Conservation (phyloP, 1,284 basidiomycete genomes). For the Austroboletus rostrupii region DNA sequence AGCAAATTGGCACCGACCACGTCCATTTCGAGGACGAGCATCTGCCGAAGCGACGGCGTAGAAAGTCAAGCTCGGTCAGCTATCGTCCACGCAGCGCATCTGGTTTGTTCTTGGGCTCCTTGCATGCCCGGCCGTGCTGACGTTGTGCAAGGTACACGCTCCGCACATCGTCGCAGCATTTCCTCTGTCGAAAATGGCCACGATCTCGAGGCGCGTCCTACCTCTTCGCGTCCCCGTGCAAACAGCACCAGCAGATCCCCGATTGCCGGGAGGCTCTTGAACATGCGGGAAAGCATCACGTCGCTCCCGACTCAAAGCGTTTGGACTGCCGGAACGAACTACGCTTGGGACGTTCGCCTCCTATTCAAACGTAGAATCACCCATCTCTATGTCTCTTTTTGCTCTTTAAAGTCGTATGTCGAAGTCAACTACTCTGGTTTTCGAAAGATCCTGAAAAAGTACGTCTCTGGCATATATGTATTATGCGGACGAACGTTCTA, state of each 20-base stretch:
- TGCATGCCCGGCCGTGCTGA: not conserved
- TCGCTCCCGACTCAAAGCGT: conserved; percentile 49
- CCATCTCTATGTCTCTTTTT: conserved; percentile 78
- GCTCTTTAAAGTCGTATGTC: conserved; percentile 88
- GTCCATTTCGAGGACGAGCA: conserved; percentile 47
- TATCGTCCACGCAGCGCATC: conserved; percentile 23
- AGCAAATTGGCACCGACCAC: conserved; percentile 43
- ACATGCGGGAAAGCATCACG: conserved; percentile 49
- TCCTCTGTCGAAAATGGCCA: conserved; percentile 44
- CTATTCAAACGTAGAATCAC: conserved; percentile 92
- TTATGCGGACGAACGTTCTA: not conserved
- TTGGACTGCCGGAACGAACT: conserved; percentile 83
- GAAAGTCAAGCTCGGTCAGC: conserved; percentile 36
- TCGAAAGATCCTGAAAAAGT: conserved; percentile 97
- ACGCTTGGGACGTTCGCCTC: conserved; percentile 85
- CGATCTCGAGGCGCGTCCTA: conserved; percentile 34
- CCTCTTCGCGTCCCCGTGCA: conserved; percentile 20
- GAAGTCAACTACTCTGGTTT: conserved; percentile 94
- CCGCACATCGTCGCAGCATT: conserved; percentile 43
- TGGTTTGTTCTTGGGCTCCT: conserved; percentile 15
- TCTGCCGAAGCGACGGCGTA: conserved; percentile 28
- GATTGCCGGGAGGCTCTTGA: conserved; percentile 47
- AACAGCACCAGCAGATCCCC: conserved; percentile 35
- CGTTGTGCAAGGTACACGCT: conserved; percentile 18
- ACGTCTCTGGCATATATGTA: conserved; percentile 19